These are phyloP conservation scores for Colletotrichum trifolii DNA, from an alignment of 2,329 filamentous ascomycete genomes.

Conservation along the genomic window DNA sequence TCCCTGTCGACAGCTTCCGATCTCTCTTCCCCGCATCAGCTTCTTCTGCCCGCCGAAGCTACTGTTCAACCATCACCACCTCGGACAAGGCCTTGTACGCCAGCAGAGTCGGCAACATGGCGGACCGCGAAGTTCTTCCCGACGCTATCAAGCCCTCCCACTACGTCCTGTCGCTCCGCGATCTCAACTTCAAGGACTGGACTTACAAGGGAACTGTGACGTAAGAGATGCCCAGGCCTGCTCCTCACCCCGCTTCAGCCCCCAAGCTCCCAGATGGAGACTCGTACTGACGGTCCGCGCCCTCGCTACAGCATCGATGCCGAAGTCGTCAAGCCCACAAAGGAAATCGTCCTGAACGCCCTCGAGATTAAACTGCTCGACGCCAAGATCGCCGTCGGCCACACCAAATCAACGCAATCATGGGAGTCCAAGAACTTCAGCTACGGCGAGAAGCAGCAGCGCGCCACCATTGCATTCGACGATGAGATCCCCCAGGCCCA, in stretches of 20 bases:
- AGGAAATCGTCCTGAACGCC: conserved; percentile 84
- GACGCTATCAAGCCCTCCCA: conserved; percentile 81
- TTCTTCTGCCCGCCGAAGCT: conserved; percentile 21
- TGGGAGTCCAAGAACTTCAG: conserved; percentile 74
- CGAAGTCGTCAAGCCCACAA: conserved; percentile 77
- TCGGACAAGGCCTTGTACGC: conserved; percentile 40
- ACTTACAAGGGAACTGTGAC: conserved; percentile 84
- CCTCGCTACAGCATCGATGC: conserved; percentile 71
- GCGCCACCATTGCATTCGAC: conserved; percentile 81
- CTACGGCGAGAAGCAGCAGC: conserved; percentile 87
- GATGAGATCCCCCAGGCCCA: conserved; percentile 75
- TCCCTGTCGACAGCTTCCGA: conserved; percentile 3
- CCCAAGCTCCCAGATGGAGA: background rate
- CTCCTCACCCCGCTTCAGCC: conserved; percentile 14
- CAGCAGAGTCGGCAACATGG: conserved; percentile 53
- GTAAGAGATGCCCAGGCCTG: conserved; percentile 48
- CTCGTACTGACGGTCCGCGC: conserved; percentile 3
- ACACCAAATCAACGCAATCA: conserved; percentile 66
- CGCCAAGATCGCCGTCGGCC: conserved; percentile 69
- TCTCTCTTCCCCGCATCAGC: conserved; percentile 24
- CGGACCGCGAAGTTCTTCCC: conserved; percentile 72
- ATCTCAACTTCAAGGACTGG: conserved; percentile 80
- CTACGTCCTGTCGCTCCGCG: conserved; percentile 84
- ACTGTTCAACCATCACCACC: conserved; percentile 41
- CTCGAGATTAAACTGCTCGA: conserved; percentile 82